Conservation (phyloP, 2,329 filamentous ascomycete genomes). For the Hypocreales sp. region DNA sequence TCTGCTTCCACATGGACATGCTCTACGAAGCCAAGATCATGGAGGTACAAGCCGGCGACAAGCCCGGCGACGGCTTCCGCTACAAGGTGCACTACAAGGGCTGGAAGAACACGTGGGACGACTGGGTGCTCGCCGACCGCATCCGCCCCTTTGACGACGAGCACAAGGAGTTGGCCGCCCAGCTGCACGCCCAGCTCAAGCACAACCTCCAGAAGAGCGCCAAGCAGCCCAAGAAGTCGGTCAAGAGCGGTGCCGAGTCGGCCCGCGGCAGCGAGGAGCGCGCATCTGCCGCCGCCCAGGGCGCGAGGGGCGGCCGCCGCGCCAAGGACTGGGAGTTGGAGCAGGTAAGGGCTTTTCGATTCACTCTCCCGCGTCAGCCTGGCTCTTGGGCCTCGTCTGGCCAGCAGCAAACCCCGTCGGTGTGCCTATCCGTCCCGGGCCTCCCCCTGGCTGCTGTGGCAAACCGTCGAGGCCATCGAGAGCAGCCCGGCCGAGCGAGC, state of each 20-base stretch:
- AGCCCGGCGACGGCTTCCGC: constrained; percentile 53
- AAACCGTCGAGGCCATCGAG: too few relatives aligned
- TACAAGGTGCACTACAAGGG: constrained; percentile 98
- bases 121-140: constrained; percentile 90
- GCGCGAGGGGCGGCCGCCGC: constrained; percentile 50
- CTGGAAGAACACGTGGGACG: constrained; percentile 99
- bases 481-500: too few relatives aligned
- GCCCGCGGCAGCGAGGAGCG: constrained; percentile 67
- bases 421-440: too few relatives aligned
- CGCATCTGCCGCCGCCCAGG: constrained; percentile 42
- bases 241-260: constrained; percentile 25
- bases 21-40: constrained; percentile 96
- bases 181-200: constrained; percentile 55
- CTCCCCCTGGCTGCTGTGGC: too few relatives aligned
- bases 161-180: constrained; percentile 75
- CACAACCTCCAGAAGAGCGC: constrained; percentile 34
- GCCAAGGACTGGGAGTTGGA: constrained; percentile 72
- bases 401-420: too few relatives aligned
- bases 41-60: constrained; percentile 57
- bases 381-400: too few relatives aligned
- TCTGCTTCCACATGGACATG: constrained; percentile 95
- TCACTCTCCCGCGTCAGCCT: too few relatives aligned
- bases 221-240: constrained; percentile 36
- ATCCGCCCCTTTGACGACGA: constrained; percentile 90
- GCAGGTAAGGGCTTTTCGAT: constrained; percentile 43